Conservation (phyloP, 192 early-diverging fungal species). For the Neocallimastix lanati region DNA sequence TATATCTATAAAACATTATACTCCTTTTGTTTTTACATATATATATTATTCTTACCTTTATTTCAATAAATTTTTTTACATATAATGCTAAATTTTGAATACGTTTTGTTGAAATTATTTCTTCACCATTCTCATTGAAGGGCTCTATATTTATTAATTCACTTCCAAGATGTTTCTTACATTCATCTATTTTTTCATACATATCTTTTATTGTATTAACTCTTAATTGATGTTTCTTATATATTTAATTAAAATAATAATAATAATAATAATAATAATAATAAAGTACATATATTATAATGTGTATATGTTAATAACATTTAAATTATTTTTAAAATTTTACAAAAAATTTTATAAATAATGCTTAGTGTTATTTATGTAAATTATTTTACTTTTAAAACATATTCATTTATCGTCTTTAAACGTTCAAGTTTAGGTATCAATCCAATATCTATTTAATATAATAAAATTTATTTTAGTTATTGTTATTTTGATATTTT, state of each 20-base stretch:
- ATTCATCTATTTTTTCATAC: background rate
- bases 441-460: background rate
- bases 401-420: background rate
- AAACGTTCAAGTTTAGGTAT: background rate
- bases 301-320: too few relatives aligned
- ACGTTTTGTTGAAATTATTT: background rate
- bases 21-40: too few relatives aligned
- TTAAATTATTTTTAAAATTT: too few relatives aligned
- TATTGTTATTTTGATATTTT: too few relatives aligned
- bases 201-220: background rate
- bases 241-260: too few relatives aligned
- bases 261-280: too few relatives aligned
- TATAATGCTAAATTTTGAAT: background rate
- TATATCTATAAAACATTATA: too few relatives aligned
- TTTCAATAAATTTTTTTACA: background rate
- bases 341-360: too few relatives aligned
- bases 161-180: background rate
- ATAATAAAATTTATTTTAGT: too few relatives aligned
- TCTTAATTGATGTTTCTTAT: background rate
- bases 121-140: background rate
- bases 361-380: too few relatives aligned
- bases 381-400: background rate
- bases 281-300: too few relatives aligned
- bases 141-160: background rate
- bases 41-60: background rate